phyloP scores from a whole-genome alignment of 176 grass and related monocot genomes.

The Dendrocalamus sinicus region DNA sequence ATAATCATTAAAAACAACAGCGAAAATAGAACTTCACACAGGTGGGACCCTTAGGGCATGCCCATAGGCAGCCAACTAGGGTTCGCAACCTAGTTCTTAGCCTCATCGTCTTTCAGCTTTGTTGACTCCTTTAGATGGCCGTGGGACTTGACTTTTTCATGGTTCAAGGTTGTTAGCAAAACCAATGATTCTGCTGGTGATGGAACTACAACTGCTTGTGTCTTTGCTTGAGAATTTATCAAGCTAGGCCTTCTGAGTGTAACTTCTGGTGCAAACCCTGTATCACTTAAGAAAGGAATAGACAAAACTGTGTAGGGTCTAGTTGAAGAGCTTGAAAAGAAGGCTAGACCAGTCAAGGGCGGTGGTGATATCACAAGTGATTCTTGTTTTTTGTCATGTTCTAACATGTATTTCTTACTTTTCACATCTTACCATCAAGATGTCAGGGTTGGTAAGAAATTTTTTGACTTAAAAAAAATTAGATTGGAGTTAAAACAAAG shows the following conservation, averaged over 20 bases:
- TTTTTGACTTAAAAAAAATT: neutral
- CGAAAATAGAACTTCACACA: too few relatives aligned
- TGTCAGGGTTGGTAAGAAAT: neutral
- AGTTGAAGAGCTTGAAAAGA: conserved; percentile 80
- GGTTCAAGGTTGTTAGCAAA: conserved; percentile 84
- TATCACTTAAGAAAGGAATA: too few relatives aligned
- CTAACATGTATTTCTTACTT: neutral
- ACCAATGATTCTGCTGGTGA: conserved; percentile 95
- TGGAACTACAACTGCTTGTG: conserved; percentile 85
- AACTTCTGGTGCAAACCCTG: conserved; percentile 87
- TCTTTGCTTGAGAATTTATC: conserved; percentile 87
- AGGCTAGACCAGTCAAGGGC: conserved; percentile 79
- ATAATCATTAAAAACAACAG: too few relatives aligned
- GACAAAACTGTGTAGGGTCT: conserved; percentile 76
- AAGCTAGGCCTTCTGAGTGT: conserved; percentile 84
- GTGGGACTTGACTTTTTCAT: neutral
- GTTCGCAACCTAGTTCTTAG: too few relatives aligned
- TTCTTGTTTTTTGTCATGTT: conserved; percentile 17
- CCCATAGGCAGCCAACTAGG: too few relatives aligned
- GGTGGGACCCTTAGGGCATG: too few relatives aligned
- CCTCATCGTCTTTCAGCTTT: too few relatives aligned
- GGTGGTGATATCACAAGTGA: conserved; percentile 80
- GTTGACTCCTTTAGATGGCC: too few relatives aligned
- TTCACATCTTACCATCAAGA: neutral
- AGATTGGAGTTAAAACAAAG: neutral